These are phyloP conservation scores for Oxytropis ochrocephala DNA, from an alignment of 306 rosid species.

Conservation along the genomic window DNA sequence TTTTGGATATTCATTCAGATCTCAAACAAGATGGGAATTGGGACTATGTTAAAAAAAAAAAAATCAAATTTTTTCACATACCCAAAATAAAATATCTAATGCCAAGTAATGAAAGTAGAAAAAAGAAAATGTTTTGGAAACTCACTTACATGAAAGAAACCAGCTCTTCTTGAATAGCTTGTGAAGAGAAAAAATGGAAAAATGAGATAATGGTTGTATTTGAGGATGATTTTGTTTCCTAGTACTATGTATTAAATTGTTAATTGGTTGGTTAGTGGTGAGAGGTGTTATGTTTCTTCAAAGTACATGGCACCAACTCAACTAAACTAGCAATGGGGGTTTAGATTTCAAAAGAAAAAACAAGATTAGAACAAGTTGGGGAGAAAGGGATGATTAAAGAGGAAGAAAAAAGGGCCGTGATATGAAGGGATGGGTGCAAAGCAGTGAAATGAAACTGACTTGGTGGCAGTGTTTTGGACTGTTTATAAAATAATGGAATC, in stretches of 20 bases:
- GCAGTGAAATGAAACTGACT: neutral
- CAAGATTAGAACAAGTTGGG: neutral
- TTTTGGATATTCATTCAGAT: neutral
- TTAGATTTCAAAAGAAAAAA: neutral
- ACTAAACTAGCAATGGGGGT: no score
- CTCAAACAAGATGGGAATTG: neutral
- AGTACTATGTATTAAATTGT: neutral
- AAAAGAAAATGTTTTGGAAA: neutral
- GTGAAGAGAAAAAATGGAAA: neutral
- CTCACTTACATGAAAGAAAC: neutral
- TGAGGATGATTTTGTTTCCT: neutral
- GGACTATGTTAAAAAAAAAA: neutral
- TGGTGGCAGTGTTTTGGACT: neutral
- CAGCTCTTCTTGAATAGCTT: neutral
- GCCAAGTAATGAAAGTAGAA: neutral
- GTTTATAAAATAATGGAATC: neutral
- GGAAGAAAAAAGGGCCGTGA: neutral
- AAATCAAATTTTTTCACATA: neutral
- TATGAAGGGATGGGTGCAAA: neutral
- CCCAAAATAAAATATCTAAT: no score
- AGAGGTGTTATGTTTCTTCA: neutral
- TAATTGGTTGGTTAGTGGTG: neutral
- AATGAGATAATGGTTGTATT: neutral
- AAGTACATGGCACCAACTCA: no score
- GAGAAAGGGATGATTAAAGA: neutral